These are phyloP conservation scores for Dryadomyces quercivorus DNA, from an alignment of 2,329 filamentous ascomycete genomes.

Conservation along the genomic window DNA sequence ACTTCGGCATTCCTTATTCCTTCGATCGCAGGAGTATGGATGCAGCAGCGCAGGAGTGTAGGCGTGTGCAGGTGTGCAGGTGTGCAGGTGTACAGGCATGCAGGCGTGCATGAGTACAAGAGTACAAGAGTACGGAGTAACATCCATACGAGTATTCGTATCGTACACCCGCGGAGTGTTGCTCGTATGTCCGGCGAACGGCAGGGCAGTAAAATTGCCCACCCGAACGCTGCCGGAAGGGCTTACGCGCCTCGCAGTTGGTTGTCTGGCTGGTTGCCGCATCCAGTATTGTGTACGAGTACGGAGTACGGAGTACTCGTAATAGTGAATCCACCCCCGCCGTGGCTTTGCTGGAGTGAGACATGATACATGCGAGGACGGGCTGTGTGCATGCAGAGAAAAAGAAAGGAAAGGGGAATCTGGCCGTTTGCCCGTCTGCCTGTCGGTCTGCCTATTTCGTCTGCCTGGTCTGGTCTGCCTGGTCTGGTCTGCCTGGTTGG, in stretches of 20 bases:
- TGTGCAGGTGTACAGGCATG: background rate
- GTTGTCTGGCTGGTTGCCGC: background rate
- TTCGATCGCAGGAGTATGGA: too few species aligned
- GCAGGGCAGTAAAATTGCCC: background rate
- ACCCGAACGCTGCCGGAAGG: background rate
- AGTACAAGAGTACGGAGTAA: background rate
- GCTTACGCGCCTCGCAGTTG: background rate
- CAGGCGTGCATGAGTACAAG: background rate
- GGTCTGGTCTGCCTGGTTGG: too few species aligned
- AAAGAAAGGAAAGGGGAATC: too few species aligned
- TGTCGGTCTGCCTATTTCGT: background rate
- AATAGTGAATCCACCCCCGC: too few species aligned
- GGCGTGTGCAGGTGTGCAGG: too few species aligned
- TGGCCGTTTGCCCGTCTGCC: background rate
- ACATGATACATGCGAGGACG: background rate
- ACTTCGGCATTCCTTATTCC: too few species aligned
- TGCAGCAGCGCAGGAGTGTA: too few species aligned
- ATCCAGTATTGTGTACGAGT: too few species aligned
- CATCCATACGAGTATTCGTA: background rate
- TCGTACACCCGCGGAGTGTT: background rate
- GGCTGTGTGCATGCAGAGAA: background rate
- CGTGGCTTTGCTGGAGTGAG: too few species aligned
- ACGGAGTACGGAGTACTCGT: too few species aligned
- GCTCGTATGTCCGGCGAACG: too few species aligned
- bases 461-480: too few species aligned